Conservation (phyloP, 345 rosid species). For the Salix suchowensis region DNA sequence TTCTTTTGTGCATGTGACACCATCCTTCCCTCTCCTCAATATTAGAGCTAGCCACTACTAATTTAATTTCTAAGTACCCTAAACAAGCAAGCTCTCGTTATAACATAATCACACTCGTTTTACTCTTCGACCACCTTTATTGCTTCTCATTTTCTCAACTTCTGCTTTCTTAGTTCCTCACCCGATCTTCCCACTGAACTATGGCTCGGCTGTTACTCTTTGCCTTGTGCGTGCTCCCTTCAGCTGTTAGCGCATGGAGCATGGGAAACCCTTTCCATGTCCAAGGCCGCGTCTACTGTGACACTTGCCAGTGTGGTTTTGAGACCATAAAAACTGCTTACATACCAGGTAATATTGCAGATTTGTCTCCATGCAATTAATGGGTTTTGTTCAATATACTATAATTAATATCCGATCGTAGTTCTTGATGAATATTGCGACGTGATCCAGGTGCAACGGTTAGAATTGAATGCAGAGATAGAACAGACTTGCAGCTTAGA, state of each 20-base stretch:
- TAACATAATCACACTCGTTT: neutral
- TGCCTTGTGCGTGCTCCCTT: constrained; percentile 28
- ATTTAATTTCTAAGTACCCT: too few species aligned
- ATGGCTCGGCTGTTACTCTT: constrained; percentile 35
- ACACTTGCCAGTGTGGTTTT: constrained; percentile 63
- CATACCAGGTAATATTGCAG: constrained; percentile 34
- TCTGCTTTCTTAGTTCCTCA: neutral
- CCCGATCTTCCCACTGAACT: neutral
- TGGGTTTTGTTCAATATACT: neutral
- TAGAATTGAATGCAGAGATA: constrained; percentile 50
- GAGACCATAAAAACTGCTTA: constrained; percentile 46
- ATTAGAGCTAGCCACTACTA: neutral
- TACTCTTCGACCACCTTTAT: neutral
- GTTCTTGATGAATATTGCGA: neutral
- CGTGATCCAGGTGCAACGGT: constrained; percentile 47
- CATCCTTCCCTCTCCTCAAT: neutral
- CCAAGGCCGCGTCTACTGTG: constrained; percentile 57
- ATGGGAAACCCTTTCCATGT: constrained; percentile 32
- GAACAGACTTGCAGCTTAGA: constrained; percentile 16
- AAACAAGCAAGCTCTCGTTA: neutral
- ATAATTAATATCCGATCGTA: neutral
- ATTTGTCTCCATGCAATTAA: neutral
- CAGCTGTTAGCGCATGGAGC: constrained; percentile 9
- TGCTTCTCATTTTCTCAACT: neutral
- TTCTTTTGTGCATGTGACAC: constrained; percentile 11